Evolutionary conservation across 192 early-diverging fungal genomes (phyloP).

Genomic region (Coemansia sp.): DNA sequence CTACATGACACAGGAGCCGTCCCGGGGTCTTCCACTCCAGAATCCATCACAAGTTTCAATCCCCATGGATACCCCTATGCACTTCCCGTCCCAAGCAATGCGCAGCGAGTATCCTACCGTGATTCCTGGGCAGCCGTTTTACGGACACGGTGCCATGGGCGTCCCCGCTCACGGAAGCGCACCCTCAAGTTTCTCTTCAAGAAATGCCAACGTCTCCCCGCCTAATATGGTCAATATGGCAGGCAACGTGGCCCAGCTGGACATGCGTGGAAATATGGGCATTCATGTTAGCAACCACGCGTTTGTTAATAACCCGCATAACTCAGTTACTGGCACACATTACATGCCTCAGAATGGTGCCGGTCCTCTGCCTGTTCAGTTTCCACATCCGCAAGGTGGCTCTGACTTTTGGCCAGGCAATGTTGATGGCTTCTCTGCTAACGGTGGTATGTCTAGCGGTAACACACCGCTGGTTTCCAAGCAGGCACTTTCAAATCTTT

Average conservation of each 20-base stretch:
- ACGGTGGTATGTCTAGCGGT: background rate
- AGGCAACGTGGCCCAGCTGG: constrained; percentile 21
- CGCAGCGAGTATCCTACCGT: background rate
- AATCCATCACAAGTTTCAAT: constrained; percentile 44
- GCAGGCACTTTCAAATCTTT: background rate
- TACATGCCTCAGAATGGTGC: background rate
- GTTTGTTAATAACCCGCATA: background rate
- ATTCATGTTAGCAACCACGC: constrained; percentile 12
- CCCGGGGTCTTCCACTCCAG: constrained; percentile 37
- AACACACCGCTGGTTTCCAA: background rate
- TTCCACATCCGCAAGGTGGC: constrained; percentile 1
- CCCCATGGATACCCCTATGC: constrained; percentile 21
- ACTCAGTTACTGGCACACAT: background rate
- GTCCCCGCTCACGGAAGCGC: constrained; percentile 13
- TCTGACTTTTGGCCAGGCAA: background rate
- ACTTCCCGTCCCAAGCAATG: constrained; percentile 11
- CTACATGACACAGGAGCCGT: constrained; percentile 11
- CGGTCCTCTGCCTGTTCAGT: constrained; percentile 7
- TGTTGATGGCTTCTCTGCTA: background rate
- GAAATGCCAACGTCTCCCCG: constrained; percentile 1
- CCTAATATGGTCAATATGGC: constrained; percentile 14
- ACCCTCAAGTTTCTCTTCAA: background rate
- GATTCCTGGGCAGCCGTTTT: constrained; percentile 10
- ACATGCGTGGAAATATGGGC: constrained; percentile 12
- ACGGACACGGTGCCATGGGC: constrained; percentile 34